Percentiles rank a stretch among this genome's conserved stretches.
Evolutionary conservation across 371 early-diverging fungal species (phyloP).

Genomic region (Circinella umbellata): DNA sequence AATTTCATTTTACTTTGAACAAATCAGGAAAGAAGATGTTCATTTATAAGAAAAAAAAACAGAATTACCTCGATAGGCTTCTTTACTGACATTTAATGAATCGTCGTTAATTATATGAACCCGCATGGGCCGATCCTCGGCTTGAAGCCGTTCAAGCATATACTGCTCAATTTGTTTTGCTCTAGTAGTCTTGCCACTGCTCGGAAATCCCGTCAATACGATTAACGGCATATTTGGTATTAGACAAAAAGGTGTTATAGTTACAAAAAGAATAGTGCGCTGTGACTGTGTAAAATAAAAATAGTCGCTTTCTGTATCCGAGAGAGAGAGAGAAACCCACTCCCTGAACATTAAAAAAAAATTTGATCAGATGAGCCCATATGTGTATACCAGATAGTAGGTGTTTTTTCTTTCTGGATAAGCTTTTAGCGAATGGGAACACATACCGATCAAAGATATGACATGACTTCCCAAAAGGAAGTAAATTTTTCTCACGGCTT

Average conservation of each 20-base stretch:
- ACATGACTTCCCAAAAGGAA: neutral
- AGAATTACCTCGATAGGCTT: conserved; percentile 64
- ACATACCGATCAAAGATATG: conserved; percentile 2
- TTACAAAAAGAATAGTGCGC: no score
- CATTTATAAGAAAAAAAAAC: no score
- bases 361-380: no score
- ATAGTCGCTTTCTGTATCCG: no score
- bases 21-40: neutral
- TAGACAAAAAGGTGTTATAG: neutral
- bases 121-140: conserved; percentile 49
- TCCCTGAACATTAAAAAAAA: no score
- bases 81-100: conserved; percentile 64
- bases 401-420: neutral
- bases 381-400: no score
- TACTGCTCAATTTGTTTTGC: conserved; percentile 73
- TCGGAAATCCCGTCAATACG: conserved; percentile 87
- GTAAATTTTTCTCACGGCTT: conserved; percentile 3
- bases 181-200: conserved; percentile 89
- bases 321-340: no score
- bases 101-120: conserved; percentile 86
- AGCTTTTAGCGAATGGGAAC: conserved; percentile 1
- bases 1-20: no score
- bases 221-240: conserved; percentile 84
- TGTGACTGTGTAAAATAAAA: no score
- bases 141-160: conserved; percentile 58